These are phyloP conservation scores for Byssothecium circinans DNA, from an alignment of 2,329 filamentous ascomycete genomes.

Conservation along the genomic window DNA sequence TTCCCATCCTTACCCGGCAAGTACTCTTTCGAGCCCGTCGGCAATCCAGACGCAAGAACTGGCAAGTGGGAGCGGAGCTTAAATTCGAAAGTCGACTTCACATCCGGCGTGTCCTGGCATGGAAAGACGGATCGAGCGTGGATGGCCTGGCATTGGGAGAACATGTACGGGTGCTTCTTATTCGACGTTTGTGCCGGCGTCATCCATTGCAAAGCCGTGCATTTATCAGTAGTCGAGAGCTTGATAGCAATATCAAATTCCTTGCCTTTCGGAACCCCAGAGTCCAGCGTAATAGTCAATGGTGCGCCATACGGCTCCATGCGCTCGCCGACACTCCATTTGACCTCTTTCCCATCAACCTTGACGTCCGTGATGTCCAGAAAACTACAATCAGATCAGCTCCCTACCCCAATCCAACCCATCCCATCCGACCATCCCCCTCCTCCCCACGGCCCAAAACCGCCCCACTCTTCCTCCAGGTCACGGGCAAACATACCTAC, in stretches of 20 bases:
- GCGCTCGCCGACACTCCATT: slow-evolving; percentile 72
- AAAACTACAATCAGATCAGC: slow-evolving; percentile 50
- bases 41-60: slow-evolving; percentile 87
- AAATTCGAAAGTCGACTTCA: slow-evolving; percentile 94
- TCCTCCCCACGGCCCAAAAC: neutral
- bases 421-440: neutral
- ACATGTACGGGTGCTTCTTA: slow-evolving; percentile 96
- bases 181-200: slow-evolving; percentile 91
- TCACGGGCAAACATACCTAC: slow-evolving; percentile 52
- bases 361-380: slow-evolving; percentile 73
- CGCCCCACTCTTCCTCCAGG: neutral
- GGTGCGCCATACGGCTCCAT: slow-evolving; percentile 75
- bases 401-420: neutral
- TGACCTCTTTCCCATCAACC: slow-evolving; percentile 64
- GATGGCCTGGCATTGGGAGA: slow-evolving; percentile 96
- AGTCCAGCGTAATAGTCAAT: slow-evolving; percentile 61
- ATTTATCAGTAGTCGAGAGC: slow-evolving; percentile 80
- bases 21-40: slow-evolving; percentile 56
- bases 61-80: slow-evolving; percentile 82
- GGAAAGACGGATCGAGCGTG: slow-evolving; percentile 92
- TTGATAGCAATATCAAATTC: slow-evolving; percentile 50
- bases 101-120: slow-evolving; percentile 95
- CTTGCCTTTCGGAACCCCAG: slow-evolving; percentile 50
- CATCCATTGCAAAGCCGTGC: slow-evolving; percentile 94
- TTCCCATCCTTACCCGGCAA: slow-evolving; percentile 57